Evolutionary conservation across 129 eudicot species (phyloP).

Genomic region (Calendula officinalis): DNA sequence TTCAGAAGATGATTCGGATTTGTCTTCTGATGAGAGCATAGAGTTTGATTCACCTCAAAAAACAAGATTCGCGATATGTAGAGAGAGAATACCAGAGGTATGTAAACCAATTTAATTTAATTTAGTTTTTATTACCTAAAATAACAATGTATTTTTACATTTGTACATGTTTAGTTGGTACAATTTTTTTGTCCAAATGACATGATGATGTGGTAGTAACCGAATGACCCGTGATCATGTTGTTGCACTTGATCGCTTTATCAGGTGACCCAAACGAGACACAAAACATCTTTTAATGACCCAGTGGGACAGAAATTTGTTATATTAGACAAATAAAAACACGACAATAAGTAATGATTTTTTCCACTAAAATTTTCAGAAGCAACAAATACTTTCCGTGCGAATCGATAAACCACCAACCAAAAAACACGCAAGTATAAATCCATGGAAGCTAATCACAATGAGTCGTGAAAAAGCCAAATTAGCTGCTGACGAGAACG

Average conservation of each 20-base stretch:
- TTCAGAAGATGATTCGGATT: conserved; percentile 61
- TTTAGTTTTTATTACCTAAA: too few species aligned
- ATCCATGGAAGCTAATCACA: conserved; percentile 84
- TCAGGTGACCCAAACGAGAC: too few species aligned
- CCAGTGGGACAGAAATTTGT: too few species aligned
- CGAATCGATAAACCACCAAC: conserved; percentile 54
- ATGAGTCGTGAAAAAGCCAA: conserved; percentile 84
- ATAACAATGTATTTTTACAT: too few species aligned
- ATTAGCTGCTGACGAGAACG: conserved; percentile 77
- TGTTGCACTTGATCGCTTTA: too few species aligned
- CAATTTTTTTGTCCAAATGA: too few species aligned
- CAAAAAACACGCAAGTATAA: conserved; percentile 64
- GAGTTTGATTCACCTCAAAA: conserved; percentile 56
- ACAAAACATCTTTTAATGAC: too few species aligned
- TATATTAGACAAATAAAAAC: too few species aligned
- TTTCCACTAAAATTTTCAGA: conserved; percentile 37
- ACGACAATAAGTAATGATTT: not conserved
- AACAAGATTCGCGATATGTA: conserved; percentile 48
- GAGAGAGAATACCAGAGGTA: conserved; percentile 44
- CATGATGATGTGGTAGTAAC: too few species aligned
- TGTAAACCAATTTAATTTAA: not conserved
- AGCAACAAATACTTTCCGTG: conserved; percentile 48
- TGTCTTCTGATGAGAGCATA: conserved; percentile 66
- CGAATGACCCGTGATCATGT: too few species aligned
- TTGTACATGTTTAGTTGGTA: too few species aligned